Base-by-base conservation (phyloP, 352 stramenopile species). In the Halophytophthora batemanensis region DNA sequence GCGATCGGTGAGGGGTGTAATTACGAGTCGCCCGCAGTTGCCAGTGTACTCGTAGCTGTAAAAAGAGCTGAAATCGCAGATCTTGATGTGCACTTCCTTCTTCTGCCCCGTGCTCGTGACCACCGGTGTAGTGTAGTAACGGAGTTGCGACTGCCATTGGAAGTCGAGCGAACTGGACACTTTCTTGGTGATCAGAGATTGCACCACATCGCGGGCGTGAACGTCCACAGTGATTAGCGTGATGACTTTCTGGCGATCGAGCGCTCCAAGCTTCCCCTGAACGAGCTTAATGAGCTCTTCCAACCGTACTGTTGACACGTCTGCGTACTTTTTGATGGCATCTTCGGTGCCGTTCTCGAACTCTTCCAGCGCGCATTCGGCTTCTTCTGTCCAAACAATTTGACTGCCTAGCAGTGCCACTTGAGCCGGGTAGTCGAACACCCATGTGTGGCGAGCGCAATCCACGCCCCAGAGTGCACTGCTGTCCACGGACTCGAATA, bases 141-240 rank as follows among this genome's bases (percentile, higher is more conserved):
- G 90, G 15, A 98, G 77, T 64, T 98, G 95, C 14, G 96, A 96
- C 43, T 98, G 94, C 94, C 95, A 98, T 23, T 92, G 73, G 62
- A 98, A 98, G 37, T 96, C 86, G 28, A 93, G 64, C 1, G 89
- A 86, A 49, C 84, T 95, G 37, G 90, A 91, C 1, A 90, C 93
- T 63, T 98, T 98, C 59, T 97, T 95, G 3, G 75, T 69, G 33
- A 98, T 90, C 15, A 98, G 72, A 14, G 80, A 88, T 52, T 97
- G 83, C 7, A 98, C 82, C 12, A 98, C 90, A 56, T 98, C 95
- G n/a, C 95, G 85, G 28, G 90, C 93, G 53, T 98, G 95, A 1
- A 98, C 95, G 50, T 98, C 95, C 39, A 98, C 92, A n/a, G 93
- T 98, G 58, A 98, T 98, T 18, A 98, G 70, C n/a, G 92, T 97